Percentiles rank a stretch among this genome's conserved stretches.
Evolutionary conservation across 257 asterid genomes (phyloP).

Genomic region (Oldenlandia corymbosa): DNA sequence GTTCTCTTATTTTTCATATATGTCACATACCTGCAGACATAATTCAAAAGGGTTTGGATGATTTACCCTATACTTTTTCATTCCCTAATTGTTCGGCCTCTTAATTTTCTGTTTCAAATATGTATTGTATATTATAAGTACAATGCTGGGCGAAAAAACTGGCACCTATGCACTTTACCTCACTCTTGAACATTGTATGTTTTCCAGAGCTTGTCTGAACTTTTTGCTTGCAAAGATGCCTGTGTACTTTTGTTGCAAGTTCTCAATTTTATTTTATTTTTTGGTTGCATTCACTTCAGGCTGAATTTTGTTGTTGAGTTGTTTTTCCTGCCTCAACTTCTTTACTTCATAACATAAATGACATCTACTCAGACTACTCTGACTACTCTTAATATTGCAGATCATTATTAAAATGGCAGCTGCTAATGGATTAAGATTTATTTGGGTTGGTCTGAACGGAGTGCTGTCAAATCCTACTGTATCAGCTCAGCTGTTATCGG

Average conservation of each 20-base stretch:
- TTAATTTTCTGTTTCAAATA: neutral
- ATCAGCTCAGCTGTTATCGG: conserved; percentile 83
- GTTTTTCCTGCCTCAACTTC: neutral
- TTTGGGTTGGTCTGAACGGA: conserved; percentile 96
- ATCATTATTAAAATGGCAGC: conserved; percentile 94
- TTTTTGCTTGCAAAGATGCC: no score
- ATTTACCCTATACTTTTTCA: neutral
- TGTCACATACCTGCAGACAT: no score
- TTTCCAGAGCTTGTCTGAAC: neutral
- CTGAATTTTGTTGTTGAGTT: neutral
- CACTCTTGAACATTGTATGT: neutral
- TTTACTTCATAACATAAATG: conserved; percentile 9
- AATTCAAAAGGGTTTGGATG: neutral
- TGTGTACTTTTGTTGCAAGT: neutral
- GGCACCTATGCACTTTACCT: no score
- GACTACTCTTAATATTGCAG: conserved; percentile 33
- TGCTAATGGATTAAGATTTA: conserved; percentile 87
- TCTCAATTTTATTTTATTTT: neutral
- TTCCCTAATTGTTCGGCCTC: neutral
- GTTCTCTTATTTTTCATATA: neutral
- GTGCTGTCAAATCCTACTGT: conserved; percentile 94
- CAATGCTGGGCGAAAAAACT: no score
- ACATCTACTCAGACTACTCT: no score
- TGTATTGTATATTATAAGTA: neutral
- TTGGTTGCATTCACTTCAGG: neutral